Evolutionary conservation across 176 grass and related monocot genomes (phyloP), one percentile per base, ranked within the genome.

Genomic region (Avena sativa): DNA sequence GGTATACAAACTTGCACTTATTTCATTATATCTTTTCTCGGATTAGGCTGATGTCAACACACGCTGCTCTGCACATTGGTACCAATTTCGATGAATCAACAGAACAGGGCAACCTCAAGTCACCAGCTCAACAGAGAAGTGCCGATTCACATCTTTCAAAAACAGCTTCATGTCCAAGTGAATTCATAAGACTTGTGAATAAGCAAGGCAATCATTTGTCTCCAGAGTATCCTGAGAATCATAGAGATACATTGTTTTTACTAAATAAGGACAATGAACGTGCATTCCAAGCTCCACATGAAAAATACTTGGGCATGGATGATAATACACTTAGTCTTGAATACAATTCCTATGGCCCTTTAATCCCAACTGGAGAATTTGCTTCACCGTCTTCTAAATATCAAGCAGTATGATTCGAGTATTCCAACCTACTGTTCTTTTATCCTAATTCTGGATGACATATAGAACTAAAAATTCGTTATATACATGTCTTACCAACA

Each of bases 111-210:
- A 92, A 82, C 56, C 87, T 72, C 17, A 83, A 63, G 11, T 76
- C 75, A 91, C 62, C 76, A 60, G 81, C 85, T 76, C 80, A 71
- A 30, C 81, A 85, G 81, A 46, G 25, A 46, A 55, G 81, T 47
- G 44, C 12, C 4, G 36, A 86, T 80, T 86, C 89, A 56, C 59
- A 86, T 70, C 68, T 71, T 11, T 53, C 50, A 43, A 89, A 84
- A 78, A 68, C 78, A 46, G 66, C 86, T 34, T 93, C 94, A 67
- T 93, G 91, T 69, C 91, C 94, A 53, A 91, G 70, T 90, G 89
- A 86, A 64, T 87, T 78, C 32, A 79, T 82, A 52, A 86, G 74
- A 65, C 11, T 70, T 14, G 19, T 38, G 58, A 79, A 89, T 86
- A 52, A 74, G 28, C 69, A 63, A 64, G 71, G 53, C 52, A 78